Base-by-base conservation (phyloP, 2,329 filamentous ascomycete species). In the Trichoderma cornu-damae region DNA sequence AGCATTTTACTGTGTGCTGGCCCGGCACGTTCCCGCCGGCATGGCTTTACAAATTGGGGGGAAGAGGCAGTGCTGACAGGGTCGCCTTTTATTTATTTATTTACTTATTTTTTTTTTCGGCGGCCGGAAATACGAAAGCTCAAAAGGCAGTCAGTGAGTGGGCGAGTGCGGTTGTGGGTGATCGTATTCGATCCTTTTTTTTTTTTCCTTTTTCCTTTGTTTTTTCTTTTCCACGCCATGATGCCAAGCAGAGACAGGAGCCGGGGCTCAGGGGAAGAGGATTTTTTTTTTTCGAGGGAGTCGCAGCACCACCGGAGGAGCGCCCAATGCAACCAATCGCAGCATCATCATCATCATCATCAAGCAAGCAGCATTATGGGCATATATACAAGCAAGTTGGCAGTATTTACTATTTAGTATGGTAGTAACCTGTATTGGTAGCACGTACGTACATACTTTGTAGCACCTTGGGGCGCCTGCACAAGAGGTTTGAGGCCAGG, bases 61-160 rank as follows among this genome's bases (percentile, higher is more conserved):
- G 51, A 16, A 20, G 51, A 55, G 51, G 51, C 51, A 46, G 51
- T 55, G 51, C 51, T 55, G 51, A 55, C 51, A 47, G 32, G 51
- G 35, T 24, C 48, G 38, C 34, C 48, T 40, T 30, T 51, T 50
- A n/a, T 50, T 42, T 42, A 24, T 12, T 11, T 30, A 11, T 18
- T 40, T 9, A 18, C 18, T 2, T 8, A 5, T 7, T 46, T 30
- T 46, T 28, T 32, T 8, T 12, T 30, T 32, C 12, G 48, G 48
- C 18, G 34, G 40, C 42, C 32, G 51, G 51, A 55, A 37, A 46
- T 44, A 55, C 24, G 24, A 51, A 30, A 18, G 11, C n/a, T n/a
- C 35, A 18, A 8, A 22, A 11, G 11, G 30, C 30, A 24, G 18
- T n/a, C n/a, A 35, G 18, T 43, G 35, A 26, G 11, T 18, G 51